Evolutionary conservation across 2,329 filamentous ascomycete genomes (phyloP), one percentile per base, ranked within the genome.

Genomic region (Colletotrichum tamarilloi): DNA sequence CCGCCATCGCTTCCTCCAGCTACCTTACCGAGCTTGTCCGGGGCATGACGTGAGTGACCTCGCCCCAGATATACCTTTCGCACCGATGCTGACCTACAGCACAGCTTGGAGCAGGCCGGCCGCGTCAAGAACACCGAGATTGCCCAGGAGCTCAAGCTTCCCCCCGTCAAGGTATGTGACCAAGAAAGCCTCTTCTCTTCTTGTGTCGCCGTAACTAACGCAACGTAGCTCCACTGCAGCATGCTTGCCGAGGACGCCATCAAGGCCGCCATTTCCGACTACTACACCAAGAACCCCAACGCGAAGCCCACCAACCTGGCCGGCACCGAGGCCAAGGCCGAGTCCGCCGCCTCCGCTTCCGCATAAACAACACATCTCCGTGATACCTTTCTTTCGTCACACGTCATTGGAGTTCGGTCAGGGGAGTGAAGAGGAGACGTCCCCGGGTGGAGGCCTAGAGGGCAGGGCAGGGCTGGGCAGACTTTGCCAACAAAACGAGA

Each of bases 91-190:
- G 22, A 68, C 30, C 4, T 30, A 12, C 1, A 4, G 16, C 14
- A n/a, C 3, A 74, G 84, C 77, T 76, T 99, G 77, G 97, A 99
- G 79, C 95, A 99, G 82, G 97, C 97, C 42, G 92, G 92, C 67
- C 93, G 93, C 85, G 94, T 99, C 79, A 93, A 95, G 87, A 99
- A 99, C 85, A 98, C 96, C 4, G 95, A 99, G 85, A 99, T 99
- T 81, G 97, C 97, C 49, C 97, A 97, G 88, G 97, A 99, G 86
- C 88, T 98, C 70, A 97, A 94, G 81, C 85, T 97, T 80, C 95
- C 94, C 46, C 94, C 95, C 74, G 94, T 97, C 63, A 97, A 97
- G 87, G 94, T 95, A 86, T 62, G 58, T n/a, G 7, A 12, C 1
- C 26, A 35, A 35, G 32, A 35, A 6, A 12, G n/a, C 16, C 11